These are phyloP conservation scores for Cadophora gregata DNA, from an alignment of 2,329 filamentous ascomycete genomes.

Conservation along the genomic window DNA sequence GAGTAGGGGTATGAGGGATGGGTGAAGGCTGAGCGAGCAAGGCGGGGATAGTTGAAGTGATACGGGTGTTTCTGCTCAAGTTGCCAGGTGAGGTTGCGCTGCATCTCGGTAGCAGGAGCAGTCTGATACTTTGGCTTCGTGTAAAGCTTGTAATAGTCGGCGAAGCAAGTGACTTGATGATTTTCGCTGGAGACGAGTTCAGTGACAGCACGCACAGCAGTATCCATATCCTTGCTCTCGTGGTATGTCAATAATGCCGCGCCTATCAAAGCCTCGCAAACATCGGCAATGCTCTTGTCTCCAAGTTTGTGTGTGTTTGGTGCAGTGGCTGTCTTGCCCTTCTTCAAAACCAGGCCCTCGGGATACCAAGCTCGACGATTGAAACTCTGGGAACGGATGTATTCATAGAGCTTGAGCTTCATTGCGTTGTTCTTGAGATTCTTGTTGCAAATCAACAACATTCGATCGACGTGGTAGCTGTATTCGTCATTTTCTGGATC, in stretches of 20 bases:
- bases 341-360: slow-evolving; percentile 72
- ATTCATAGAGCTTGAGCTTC: slow-evolving; percentile 70
- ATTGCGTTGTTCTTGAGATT: slow-evolving; percentile 83
- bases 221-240: slow-evolving; percentile 54
- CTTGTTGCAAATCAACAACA: slow-evolving; percentile 89
- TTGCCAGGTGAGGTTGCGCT: slow-evolving; percentile 70
- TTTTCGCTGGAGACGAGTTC: slow-evolving; percentile 71
- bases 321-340: slow-evolving; percentile 69
- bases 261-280: slow-evolving; percentile 93
- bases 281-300: slow-evolving; percentile 92
- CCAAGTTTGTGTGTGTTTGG: slow-evolving; percentile 69
- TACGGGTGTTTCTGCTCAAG: slow-evolving; percentile 65
- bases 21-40: slow-evolving; percentile 84
- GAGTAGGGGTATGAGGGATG: slow-evolving; percentile 81
- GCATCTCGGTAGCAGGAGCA: slow-evolving; percentile 64
- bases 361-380: slow-evolving; percentile 86
- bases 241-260: slow-evolving; percentile 68
- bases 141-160: slow-evolving; percentile 76
- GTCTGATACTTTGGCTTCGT: slow-evolving; percentile 73
- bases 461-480: slow-evolving; percentile 86
- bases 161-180: slow-evolving; percentile 72
- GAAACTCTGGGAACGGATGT: slow-evolving; percentile 83
- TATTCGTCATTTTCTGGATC: slow-evolving; percentile 83
- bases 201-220: slow-evolving; percentile 68
- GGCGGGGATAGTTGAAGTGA: slow-evolving; percentile 74